These are phyloP conservation scores for Chenopodium berlandieri DNA, from an alignment of 148 eudicot species.

Conservation along the genomic window DNA sequence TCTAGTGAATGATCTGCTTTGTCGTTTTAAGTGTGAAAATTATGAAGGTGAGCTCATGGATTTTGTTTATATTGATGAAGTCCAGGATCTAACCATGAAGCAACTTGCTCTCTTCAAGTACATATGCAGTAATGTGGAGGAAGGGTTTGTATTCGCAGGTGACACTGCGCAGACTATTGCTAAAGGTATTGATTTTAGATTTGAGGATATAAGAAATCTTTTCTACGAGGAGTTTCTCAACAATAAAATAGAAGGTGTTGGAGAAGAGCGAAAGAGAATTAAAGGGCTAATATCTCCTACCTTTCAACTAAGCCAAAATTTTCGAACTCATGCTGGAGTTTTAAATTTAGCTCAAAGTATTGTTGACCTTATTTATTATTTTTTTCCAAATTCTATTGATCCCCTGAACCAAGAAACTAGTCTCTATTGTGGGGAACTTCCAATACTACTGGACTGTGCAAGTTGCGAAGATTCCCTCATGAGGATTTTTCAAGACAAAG, in stretches of 20 bases:
- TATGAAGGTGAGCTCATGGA: conserved; percentile 56
- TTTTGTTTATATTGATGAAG: conserved; percentile 79
- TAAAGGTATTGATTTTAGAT: conserved; percentile 64
- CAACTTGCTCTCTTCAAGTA: conserved; percentile 63
- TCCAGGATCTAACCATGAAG: conserved; percentile 70
- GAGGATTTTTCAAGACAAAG: conserved; percentile 34
- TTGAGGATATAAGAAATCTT: conserved; percentile 50
- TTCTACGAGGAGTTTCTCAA: conserved; percentile 51
- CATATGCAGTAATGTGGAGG: conserved; percentile 57
- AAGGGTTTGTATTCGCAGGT: conserved; percentile 74
- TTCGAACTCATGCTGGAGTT: conserved; percentile 62
- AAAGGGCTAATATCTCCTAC: conserved; percentile 41
- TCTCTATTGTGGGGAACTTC: conserved; percentile 40
- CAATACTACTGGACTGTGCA: conserved; percentile 36
- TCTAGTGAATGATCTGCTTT: conserved; percentile 64
- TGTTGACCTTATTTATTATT: conserved; percentile 37
- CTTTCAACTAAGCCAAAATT: conserved; percentile 41
- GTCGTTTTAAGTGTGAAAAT: conserved; percentile 36
- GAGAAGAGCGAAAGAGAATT: conserved; percentile 24
- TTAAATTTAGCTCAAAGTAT: conserved; percentile 48
- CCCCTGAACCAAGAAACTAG: conserved; percentile 41
- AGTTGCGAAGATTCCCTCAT: conserved; percentile 23
- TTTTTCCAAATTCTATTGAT: conserved; percentile 43
- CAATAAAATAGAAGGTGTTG: conserved; percentile 13
- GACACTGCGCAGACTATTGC: conserved; percentile 86